phyloP scores from a whole-genome alignment of 2,329 filamentous ascomycete species.

The Pseudonectria foliicola region DNA sequence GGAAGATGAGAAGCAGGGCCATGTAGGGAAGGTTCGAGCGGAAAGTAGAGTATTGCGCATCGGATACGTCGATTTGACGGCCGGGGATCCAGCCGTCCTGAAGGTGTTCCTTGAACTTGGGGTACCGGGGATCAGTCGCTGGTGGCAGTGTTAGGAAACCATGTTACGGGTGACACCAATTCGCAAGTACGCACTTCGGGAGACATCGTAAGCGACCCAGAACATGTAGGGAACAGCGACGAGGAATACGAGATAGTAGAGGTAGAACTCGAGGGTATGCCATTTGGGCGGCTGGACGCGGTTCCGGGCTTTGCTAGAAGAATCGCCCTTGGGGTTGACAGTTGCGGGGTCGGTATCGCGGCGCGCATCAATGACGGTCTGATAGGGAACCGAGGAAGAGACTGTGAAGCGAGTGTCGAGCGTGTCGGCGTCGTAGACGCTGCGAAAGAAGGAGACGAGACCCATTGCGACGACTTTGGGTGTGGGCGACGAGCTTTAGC shows the following conservation, averaged over 20 bases:
- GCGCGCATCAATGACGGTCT: conserved; percentile 46
- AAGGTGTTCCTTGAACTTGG: conserved; percentile 63
- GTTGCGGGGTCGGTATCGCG: conserved; percentile 26
- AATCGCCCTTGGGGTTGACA: conserved; percentile 23
- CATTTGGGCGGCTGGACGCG: conserved; percentile 63
- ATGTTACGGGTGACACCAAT: neutral
- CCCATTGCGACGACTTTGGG: conserved; percentile 31
- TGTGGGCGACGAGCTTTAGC: conserved; percentile 12
- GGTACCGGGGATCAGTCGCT: conserved; percentile 78
- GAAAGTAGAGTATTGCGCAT: conserved; percentile 80
- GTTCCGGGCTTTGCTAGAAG: conserved; percentile 30
- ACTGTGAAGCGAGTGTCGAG: conserved; percentile 59
- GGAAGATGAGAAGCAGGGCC: conserved; percentile 62
- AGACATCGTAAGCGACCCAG: conserved; percentile 80
- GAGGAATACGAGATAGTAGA: conserved; percentile 67
- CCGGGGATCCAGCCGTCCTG: conserved; percentile 86
- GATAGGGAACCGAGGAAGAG: conserved; percentile 61
- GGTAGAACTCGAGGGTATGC: conserved; percentile 76
- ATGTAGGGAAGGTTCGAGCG: conserved; percentile 81
- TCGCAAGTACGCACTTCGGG: conserved; percentile 53
- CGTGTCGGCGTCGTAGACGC: conserved; percentile 58
- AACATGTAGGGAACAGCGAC: conserved; percentile 77
- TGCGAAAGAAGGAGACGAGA: conserved; percentile 35
- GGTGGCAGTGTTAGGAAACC: conserved; percentile 10
- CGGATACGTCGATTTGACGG: conserved; percentile 86